phyloP scores from a whole-genome alignment of 306 rosid species.

The Pterocarpus santalinus region DNA sequence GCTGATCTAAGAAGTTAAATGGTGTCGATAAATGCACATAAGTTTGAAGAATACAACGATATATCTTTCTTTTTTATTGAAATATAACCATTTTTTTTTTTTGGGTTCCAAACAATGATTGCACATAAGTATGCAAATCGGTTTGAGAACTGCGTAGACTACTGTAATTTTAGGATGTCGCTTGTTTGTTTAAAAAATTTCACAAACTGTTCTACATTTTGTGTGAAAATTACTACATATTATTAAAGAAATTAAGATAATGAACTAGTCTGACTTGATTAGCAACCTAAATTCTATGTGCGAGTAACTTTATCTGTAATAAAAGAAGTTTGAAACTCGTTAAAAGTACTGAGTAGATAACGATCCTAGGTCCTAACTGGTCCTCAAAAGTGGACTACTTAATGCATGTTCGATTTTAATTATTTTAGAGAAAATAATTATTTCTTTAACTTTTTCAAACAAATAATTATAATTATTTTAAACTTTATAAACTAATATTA shows the following conservation, averaged over 20 bases:
- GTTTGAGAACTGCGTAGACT: neutral
- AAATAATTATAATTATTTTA: too few relatives aligned
- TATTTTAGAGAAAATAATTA: too few relatives aligned
- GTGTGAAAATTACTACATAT: neutral
- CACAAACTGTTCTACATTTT: neutral
- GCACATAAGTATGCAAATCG: neutral
- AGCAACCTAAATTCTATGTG: neutral
- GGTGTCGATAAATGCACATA: neutral
- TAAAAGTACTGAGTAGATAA: neutral
- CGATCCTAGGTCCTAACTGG: neutral
- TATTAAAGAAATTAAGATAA: neutral
- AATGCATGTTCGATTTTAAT: neutral
- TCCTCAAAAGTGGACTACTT: neutral
- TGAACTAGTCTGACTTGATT: too few relatives aligned
- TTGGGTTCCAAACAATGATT: too few relatives aligned
- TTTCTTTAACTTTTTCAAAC: too few relatives aligned
- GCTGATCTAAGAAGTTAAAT: neutral
- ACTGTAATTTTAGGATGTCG: neutral
- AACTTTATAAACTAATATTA: too few relatives aligned
- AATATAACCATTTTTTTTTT: neutral
- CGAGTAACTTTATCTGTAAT: neutral
- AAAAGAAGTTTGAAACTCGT: neutral
- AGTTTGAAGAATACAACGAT: neutral
- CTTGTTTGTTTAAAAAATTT: neutral
- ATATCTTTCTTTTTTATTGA: too few relatives aligned